phyloP scores from a whole-genome alignment of 441 rosid genomes.

The Aleurites moluccanus region DNA sequence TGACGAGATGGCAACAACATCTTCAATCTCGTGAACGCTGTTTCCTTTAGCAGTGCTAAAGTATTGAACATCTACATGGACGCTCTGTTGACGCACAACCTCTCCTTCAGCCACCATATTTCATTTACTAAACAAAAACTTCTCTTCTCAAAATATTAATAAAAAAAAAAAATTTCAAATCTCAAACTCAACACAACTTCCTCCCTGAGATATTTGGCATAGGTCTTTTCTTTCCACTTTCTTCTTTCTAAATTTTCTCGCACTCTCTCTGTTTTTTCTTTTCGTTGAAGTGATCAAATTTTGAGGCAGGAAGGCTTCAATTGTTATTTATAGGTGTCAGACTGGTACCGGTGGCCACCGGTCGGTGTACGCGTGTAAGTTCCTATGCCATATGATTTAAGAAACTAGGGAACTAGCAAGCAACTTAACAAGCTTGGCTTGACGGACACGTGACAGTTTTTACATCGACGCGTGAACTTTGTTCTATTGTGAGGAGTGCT shows the following conservation, averaged over 20 bases:
- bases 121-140: too few species aligned
- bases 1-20: conserved; percentile 35
- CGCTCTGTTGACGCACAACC: conserved; percentile 3
- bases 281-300: too few species aligned
- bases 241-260: conserved; percentile 7
- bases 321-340: too few species aligned
- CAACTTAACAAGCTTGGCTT: conserved; percentile 8
- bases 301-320: too few species aligned
- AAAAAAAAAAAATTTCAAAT: neutral
- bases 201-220: neutral
- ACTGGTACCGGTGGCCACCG: conserved; percentile 30
- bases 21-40: conserved; percentile 38
- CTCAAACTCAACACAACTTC: neutral
- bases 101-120: too few species aligned
- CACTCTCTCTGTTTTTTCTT: neutral
- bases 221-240: neutral
- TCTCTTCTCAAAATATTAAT: neutral
- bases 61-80: neutral
- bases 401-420: conserved; percentile 27
- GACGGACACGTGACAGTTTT: conserved; percentile 39
- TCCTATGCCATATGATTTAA: conserved; percentile 19
- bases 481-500: neutral
- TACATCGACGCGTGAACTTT: conserved; percentile 41
- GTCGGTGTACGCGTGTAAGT: conserved; percentile 46
- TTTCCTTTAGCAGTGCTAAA: conserved; percentile 35